phyloP scores from a whole-genome alignment of 2,329 filamentous ascomycete genomes.

The Colletotrichum godetiae region DNA sequence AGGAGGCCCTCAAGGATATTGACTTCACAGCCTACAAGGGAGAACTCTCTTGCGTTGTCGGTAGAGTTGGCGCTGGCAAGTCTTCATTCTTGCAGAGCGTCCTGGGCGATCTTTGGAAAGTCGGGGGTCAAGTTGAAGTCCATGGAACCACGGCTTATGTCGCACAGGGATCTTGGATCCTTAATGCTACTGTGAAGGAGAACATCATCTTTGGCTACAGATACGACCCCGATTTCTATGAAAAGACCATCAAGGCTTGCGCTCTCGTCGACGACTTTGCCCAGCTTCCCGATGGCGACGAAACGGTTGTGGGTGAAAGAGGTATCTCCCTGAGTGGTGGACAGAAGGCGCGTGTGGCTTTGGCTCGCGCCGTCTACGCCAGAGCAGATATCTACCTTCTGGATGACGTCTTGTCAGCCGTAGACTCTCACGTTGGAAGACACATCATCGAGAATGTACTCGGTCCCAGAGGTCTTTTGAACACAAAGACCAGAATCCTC shows the following conservation, averaged over 20 bases:
- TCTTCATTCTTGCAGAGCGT: slow-evolving; percentile 91
- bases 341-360: slow-evolving; percentile 91
- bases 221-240: slow-evolving; percentile 94
- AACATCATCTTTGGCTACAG: slow-evolving; percentile 97
- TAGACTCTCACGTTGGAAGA: slow-evolving; percentile 96
- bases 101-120: slow-evolving; percentile 92
- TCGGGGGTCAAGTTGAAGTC: slow-evolving; percentile 83
- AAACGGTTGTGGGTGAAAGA: slow-evolving; percentile 95
- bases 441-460: slow-evolving; percentile 96
- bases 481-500: slow-evolving; percentile 88
- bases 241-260: slow-evolving; percentile 91
- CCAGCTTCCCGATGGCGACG: slow-evolving; percentile 92
- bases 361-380: slow-evolving; percentile 95
- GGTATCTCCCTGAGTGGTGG: slow-evolving; percentile 96
- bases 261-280: slow-evolving; percentile 91
- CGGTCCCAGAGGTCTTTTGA: slow-evolving; percentile 83
- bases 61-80: slow-evolving; percentile 94
- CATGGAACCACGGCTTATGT: slow-evolving; percentile 90
- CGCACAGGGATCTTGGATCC: slow-evolving; percentile 93
- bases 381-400: slow-evolving; percentile 96
- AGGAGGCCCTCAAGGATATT: slow-evolving; percentile 81
- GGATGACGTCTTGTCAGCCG: slow-evolving; percentile 93
- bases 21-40: slow-evolving; percentile 92
- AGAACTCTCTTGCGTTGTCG: slow-evolving; percentile 91
- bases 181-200: slow-evolving; percentile 97